Base-by-base conservation (phyloP, 2,329 filamentous ascomycete species). In the Trichoderma guizhouense region DNA sequence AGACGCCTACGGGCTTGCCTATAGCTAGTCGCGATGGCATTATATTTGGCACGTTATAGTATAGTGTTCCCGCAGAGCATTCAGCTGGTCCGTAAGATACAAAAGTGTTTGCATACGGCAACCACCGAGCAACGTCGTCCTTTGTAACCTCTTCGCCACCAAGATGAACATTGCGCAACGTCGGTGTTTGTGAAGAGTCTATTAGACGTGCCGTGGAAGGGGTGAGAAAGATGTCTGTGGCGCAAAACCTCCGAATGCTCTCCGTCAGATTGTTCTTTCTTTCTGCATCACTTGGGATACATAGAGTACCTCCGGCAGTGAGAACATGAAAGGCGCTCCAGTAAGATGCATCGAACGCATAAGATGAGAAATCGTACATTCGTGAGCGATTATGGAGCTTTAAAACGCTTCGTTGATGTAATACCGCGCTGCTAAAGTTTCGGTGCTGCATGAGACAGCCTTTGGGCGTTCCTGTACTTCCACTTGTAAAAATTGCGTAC, bases 371-470 rank as follows among this genome's bases (percentile, higher is more conserved):
- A n/a, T 75, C 66, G 5, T 57, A 64, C 7, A 73, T 60, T 11
- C 73, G 65, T 5, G 68, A 71, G 3, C 57, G 9, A 18, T 71
- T 28, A 6, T 30, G 24, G 8, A 71, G 57, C 5, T 47, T 63
- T 26, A 18, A 65, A 57, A 18, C 77, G 75, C 9, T 80, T 5
- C 77, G 79, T 30, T 83, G 80, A 12, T 82, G 81, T 18, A 81
- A 70, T 15, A 81, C 79, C 36, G 82, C 82, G 39, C 81, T 82
- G 47, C 81, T 79, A 67, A 82, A 82, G 67, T 83, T 82, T 26
- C 14, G 14, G 34, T 47, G 60, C 34, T 63, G 74, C 77, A 69
- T 85, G 83, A 5, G 81, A 79, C 65, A 84, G 26, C 30, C 28
- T 26, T 61, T 66, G 2, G 53, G 61, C 12, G 51, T 30, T n/a